Evolutionary conservation across 768 basidiomycete genomes (phyloP), one percentile per base, ranked within the genome.

Genomic region (Auricularia auricula-judae): DNA sequence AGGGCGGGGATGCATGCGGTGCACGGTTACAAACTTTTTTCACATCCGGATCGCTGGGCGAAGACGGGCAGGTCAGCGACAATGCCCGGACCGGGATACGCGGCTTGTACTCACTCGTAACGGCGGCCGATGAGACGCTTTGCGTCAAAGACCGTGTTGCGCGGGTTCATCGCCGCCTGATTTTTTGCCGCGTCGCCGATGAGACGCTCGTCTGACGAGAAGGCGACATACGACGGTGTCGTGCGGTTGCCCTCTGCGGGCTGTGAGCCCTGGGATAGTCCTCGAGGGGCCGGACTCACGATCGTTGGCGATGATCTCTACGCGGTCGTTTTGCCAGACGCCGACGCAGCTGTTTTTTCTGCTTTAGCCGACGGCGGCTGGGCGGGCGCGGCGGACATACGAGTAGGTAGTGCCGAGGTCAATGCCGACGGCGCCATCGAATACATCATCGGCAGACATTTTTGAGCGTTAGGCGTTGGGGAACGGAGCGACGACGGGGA

Each of bases 161-260:
- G 83, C 64, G 94, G 95, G 84, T 98, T 98, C 93, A 97, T 95
- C 66, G 94, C 94, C 77, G 92, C 91, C 72, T 95, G 93, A 78
- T 98, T 98, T 82, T 98, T 98, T 64, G 96, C 96, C 70, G 96
- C 96, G 83, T 98, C 96, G 72, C 95, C 96, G 74, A 98, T 98
- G 70, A 98, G 84, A 81, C 96, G 94, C 83, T 98, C 96, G 67
- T 80, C 87, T 72, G 92, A 91, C 68, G 91, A 90, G 82, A 96
- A 96, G 62, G 94, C 87, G 77, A 97, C 94, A 76, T 95, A 96
- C 7, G 94, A 96, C 16, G 94, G 93, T 5, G 93, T 96, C 8
- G 94, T 96, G 65, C 93, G 89, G 81, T 96, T 92, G 75, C 91
- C 90, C 81, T 92, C 56, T 59, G 56, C 23, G 56, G 23, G 10